phyloP scores from a whole-genome alignment of 2,329 filamentous ascomycete genomes.

The Didymella lethalis region DNA sequence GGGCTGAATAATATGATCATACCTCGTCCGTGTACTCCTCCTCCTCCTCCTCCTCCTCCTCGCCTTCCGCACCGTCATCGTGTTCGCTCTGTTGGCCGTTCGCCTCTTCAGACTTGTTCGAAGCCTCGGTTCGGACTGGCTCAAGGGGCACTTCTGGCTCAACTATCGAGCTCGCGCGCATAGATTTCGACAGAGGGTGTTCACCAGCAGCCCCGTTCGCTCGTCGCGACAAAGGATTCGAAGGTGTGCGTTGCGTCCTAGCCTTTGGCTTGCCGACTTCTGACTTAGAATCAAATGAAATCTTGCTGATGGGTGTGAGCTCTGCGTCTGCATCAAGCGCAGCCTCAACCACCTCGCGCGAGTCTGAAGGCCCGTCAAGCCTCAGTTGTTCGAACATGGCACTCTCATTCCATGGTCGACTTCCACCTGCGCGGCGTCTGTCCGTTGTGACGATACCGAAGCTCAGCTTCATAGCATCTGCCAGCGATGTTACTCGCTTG shows the following conservation, averaged over 20 bases:
- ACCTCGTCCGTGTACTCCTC: constrained; percentile 72
- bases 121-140: constrained; percentile 33
- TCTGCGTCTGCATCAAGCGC: constrained; percentile 48
- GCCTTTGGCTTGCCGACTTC: constrained; percentile 41
- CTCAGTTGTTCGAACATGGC: constrained; percentile 68
- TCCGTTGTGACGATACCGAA: constrained; percentile 96
- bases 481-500: constrained; percentile 94
- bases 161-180: constrained; percentile 46
- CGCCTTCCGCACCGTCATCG: constrained; percentile 35
- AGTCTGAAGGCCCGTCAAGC: constrained; percentile 54
- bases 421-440: constrained; percentile 54
- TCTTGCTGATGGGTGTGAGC: constrained; percentile 40
- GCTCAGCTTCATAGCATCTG: constrained; percentile 94
- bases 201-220: constrained; percentile 38
- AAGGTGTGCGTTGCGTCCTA: constrained; percentile 29
- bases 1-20: constrained; percentile 1
- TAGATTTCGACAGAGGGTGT: constrained; percentile 48
- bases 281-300: constrained; percentile 35
- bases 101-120: constrained; percentile 28
- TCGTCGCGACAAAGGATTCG: constrained; percentile 43
- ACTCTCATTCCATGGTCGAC: constrained; percentile 74
- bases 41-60: constrained; percentile 7
- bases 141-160: constrained; percentile 44
- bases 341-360: constrained; percentile 41
- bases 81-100: constrained; percentile 28